A percentile compares a stretch with the other conserved stretches of the same genome.
These are phyloP conservation scores for Klebsormidium nitens DNA, from an alignment of 139 green algal genomes.

Conservation along the genomic window DNA sequence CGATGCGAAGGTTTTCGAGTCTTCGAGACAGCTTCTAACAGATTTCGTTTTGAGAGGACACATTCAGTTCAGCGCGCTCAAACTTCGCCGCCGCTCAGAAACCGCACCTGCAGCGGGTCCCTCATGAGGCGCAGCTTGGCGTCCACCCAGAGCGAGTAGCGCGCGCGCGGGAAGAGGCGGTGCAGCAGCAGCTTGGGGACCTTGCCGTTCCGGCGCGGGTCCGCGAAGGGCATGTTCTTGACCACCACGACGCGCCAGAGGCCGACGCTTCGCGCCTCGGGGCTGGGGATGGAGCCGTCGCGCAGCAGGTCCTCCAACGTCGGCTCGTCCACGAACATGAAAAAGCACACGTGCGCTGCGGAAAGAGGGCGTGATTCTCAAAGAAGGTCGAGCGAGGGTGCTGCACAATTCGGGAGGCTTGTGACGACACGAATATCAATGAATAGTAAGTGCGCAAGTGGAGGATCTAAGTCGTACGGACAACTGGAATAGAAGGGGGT, in stretches of 20 bases:
- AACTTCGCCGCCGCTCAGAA: too few relatives aligned
- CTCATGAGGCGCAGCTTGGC: slow-evolving; percentile 32
- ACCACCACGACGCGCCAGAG: slow-evolving; percentile 36
- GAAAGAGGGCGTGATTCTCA: too few relatives aligned
- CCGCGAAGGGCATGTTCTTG: slow-evolving; percentile 22
- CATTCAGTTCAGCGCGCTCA: too few relatives aligned
- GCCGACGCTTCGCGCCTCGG: not conserved
- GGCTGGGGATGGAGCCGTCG: slow-evolving; percentile 22
- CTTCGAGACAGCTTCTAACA: not conserved
- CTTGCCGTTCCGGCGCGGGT: slow-evolving; percentile 34
- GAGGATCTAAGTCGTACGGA: too few relatives aligned
- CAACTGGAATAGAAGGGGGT: too few relatives aligned
- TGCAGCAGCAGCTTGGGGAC: slow-evolving; percentile 37
- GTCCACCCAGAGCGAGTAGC: slow-evolving; percentile 34
- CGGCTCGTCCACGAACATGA: slow-evolving; percentile 39
- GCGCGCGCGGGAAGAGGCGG: slow-evolving; percentile 31
- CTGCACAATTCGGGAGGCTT: too few relatives aligned
- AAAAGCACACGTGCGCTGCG: slow-evolving; percentile 38
- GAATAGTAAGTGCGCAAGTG: too few relatives aligned
- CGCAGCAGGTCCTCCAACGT: slow-evolving; percentile 20
- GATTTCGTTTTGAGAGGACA: too few relatives aligned
- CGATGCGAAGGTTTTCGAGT: slow-evolving; percentile 8
- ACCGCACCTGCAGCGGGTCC: slow-evolving; percentile 28
- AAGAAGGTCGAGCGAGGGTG: too few relatives aligned
- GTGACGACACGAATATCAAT: too few relatives aligned